Evolutionary conservation across 257 asterid species (phyloP).

Genomic region (Coffea canephora): DNA sequence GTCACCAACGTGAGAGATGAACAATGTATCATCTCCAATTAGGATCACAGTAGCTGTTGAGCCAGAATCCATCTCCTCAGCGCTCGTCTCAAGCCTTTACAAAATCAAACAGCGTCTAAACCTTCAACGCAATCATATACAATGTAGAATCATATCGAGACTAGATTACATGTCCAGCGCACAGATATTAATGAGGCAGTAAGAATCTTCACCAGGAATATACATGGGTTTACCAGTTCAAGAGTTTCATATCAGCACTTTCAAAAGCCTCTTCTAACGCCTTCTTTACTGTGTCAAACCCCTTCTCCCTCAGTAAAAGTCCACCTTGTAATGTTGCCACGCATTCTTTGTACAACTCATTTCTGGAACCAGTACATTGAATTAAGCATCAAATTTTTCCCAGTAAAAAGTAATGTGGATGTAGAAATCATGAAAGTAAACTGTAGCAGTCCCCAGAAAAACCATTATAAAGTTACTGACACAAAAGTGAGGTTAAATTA

Average conservation of each 20-base stretch:
- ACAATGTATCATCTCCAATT: slow-evolving; percentile 49
- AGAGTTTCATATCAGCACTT: slow-evolving; percentile 63
- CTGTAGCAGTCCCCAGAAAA: neutral
- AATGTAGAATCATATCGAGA: slow-evolving; percentile 39
- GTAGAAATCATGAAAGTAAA: neutral
- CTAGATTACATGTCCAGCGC: slow-evolving; percentile 16
- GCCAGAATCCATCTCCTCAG: slow-evolving; percentile 77
- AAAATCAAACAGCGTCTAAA: slow-evolving; percentile 60
- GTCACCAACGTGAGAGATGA: slow-evolving; percentile 86
- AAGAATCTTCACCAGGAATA: neutral
- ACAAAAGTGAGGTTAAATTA: neutral
- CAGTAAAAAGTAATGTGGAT: neutral
- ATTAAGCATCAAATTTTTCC: neutral
- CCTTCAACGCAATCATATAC: slow-evolving; percentile 54
- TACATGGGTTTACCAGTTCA: slow-evolving; percentile 50
- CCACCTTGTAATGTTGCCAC: slow-evolving; percentile 70
- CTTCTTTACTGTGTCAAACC: slow-evolving; percentile 48
- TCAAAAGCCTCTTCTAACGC: slow-evolving; percentile 75
- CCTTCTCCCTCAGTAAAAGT: slow-evolving; percentile 51
- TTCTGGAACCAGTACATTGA: slow-evolving; percentile 40
- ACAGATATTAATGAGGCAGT: neutral
- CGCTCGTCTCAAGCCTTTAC: slow-evolving; percentile 82
- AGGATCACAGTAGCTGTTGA: slow-evolving; percentile 85
- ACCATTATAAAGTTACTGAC: neutral
- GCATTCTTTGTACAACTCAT: slow-evolving; percentile 81